Evolutionary conservation across 441 rosid species (phyloP), one percentile per base, ranked within the genome.

Genomic region (Erodium chrysanthum): DNA sequence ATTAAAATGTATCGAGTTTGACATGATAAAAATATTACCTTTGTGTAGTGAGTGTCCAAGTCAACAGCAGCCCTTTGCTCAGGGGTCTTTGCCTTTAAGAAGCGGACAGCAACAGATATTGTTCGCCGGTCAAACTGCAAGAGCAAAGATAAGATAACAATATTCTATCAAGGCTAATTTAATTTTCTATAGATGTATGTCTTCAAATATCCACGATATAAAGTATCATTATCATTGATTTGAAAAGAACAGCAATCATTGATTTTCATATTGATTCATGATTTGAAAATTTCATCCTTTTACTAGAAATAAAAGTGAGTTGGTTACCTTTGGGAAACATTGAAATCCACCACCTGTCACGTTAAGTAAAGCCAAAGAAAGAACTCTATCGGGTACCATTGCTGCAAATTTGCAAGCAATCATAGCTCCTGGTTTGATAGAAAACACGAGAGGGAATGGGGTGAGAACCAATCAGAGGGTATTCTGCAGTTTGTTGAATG

Each of bases 281-380:
- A 5, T 52, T 52, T 18, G 2, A 52, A 52, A 8, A 52, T 50
- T 50, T n/a, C 21, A 5, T n/a, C 20, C 3, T 27, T 1, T 46
- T 46, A 46, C 44, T 5, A 6, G 44, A 12, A 12, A 46, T 50
- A n/a, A 50, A 50, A 18, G 63, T 6, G 18, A n/a, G 6, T 2
- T 86, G 90, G 6, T 2, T 87, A 91, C 99, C 99, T 86, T 88
- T 0, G 99, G 99, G 46, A 87, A 79, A 75, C 99, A 92, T 72
- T 95, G 82, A 35, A 87, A 92, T 67, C 99, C 99, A 65, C 99
- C 98, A 70, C 99, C 99, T 3, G 99, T 95, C 10, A 92, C 98
- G 73, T 90, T 95, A 66, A 95, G 92, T 64, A 92, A 76, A 1
- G 98, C 99, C 70, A 95, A 71, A 60, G 99, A 92, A 54, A 83